Percentiles rank a stretch among this genome's conserved stretches.
These are phyloP conservation scores for Colletotrichum orbiculare DNA, from an alignment of 2,329 filamentous ascomycete genomes.

Conservation along the genomic window DNA sequence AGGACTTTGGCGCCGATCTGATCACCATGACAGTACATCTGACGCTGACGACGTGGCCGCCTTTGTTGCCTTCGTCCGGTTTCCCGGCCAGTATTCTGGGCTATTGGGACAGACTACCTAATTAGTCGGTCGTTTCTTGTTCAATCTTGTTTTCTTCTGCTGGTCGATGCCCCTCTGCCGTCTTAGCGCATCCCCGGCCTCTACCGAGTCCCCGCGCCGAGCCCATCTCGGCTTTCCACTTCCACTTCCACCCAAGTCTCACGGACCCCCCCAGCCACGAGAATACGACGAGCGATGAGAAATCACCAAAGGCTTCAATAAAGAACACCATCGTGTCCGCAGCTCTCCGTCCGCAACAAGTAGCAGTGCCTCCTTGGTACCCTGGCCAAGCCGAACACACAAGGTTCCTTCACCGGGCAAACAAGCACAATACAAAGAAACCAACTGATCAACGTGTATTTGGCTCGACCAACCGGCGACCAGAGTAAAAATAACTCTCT, in stretches of 20 bases:
- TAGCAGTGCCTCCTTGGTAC: slow-evolving; percentile 1
- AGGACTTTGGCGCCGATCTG: slow-evolving; percentile 17
- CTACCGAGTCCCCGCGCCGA: background rate
- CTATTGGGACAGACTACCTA: too few relatives aligned
- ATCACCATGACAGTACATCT: background rate
- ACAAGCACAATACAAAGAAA: background rate
- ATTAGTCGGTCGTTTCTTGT: background rate
- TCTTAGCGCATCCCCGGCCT: background rate
- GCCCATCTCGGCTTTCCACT: slow-evolving; percentile 7
- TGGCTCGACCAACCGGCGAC: background rate
- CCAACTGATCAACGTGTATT: background rate
- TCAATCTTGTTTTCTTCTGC: background rate
- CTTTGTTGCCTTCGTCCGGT: slow-evolving; percentile 4
- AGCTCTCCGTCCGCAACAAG: background rate
- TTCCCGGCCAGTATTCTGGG: slow-evolving; percentile 6
- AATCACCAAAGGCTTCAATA: background rate
- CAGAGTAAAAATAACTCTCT: slow-evolving; percentile 28
- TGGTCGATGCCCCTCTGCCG: background rate
- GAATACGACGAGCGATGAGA: background rate
- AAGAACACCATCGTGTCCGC: background rate
- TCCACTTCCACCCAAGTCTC: background rate
- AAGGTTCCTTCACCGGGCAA: background rate
- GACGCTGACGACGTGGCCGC: slow-evolving; percentile 1
- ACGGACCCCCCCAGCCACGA: background rate
- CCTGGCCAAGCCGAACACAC: slow-evolving; percentile 20